Conservation (phyloP, 192 early-diverging fungal species). For the Phycomyces nitens region DNA sequence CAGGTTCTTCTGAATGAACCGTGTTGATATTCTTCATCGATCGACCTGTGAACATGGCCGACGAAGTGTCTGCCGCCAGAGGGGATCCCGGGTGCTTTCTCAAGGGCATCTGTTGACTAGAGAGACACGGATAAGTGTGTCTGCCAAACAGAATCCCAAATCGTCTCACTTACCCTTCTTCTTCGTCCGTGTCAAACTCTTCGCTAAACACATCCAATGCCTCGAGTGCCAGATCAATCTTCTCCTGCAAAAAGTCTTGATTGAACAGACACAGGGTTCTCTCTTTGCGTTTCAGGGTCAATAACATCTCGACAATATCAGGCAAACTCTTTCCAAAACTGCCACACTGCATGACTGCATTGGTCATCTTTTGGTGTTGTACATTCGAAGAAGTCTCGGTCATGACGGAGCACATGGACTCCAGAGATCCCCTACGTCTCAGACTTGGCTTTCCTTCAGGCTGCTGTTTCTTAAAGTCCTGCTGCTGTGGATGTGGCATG, state of each 20-base stretch:
- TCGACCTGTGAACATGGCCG: too few relatives aligned
- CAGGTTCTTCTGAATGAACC: too few relatives aligned
- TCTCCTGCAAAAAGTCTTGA: constrained; percentile 27
- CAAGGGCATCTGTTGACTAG: too few relatives aligned
- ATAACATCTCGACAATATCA: constrained; percentile 35
- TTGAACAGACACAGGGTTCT: constrained; percentile 37
- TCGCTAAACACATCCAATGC: constrained; percentile 31
- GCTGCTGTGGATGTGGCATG: neutral
- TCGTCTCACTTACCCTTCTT: neutral
- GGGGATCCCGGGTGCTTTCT: too few relatives aligned
- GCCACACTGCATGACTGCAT: constrained; percentile 26
- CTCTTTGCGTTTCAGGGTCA: constrained; percentile 34
- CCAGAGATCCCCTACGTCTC: constrained; percentile 21
- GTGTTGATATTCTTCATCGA: too few relatives aligned
- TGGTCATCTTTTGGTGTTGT: constrained; percentile 32
- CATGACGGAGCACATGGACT: constrained; percentile 33
- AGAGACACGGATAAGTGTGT: too few relatives aligned
- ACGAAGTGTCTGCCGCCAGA: too few relatives aligned
- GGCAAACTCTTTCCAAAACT: neutral
- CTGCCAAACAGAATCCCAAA: too few relatives aligned
- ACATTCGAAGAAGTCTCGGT: constrained; percentile 23
- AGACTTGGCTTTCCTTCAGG: constrained; percentile 2
- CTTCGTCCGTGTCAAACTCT: neutral
- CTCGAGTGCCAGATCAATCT: constrained; percentile 25
- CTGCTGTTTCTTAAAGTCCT: constrained; percentile 12